Evolutionary conservation across 179 eudicot genomes (phyloP), one percentile per base, ranked within the genome.

Genomic region (Heliamphora pulchella): DNA sequence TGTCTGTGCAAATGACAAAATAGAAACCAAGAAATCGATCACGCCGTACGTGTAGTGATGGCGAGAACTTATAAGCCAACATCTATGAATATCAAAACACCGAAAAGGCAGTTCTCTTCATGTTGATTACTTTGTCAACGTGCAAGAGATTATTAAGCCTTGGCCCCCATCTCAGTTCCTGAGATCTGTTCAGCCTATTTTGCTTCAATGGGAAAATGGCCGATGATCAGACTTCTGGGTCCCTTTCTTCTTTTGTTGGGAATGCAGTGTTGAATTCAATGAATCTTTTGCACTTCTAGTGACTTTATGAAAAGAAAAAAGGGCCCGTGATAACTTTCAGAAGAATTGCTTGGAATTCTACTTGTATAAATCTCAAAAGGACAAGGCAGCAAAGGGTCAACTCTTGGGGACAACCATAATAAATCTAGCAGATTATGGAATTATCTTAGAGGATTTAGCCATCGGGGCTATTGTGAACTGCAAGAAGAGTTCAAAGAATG

Each of bases 151-250:
- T 78, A 95, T 95, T 78, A 95, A 89, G 83, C 98, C 98, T 51
- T 95, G 98, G 97, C 98, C 98, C 50, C 97, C 98, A 58, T 91
- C 95, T 0, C 89, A 90, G n/a, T 87, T 93, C 47, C 85, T 95
- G 48, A 87, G 87, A 87, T 88, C 94, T 1, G 91, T 95, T 65
- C 89, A 89, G 63, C 85, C 92, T 18, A 93, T 91, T 31, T 72
- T 91, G 81, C 91, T 95, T 75, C 95, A 95, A 82, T 95, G 98
- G 98, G 91, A 91, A 83, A 92, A 95, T 76, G 93, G 93, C 31
- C 31, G 31, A 31, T 4, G 94, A 91, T 6, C 89, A 89, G 8
- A 88, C 79, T 81, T 81, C 91, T 1, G 97, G 98, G 4, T 88
- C 87, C 73, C 77, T 92, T 62, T 85, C 90, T 47, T 89, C 92